Base-by-base conservation (phyloP, 2,329 filamentous ascomycete species). In the Nectriaceae sp. region DNA sequence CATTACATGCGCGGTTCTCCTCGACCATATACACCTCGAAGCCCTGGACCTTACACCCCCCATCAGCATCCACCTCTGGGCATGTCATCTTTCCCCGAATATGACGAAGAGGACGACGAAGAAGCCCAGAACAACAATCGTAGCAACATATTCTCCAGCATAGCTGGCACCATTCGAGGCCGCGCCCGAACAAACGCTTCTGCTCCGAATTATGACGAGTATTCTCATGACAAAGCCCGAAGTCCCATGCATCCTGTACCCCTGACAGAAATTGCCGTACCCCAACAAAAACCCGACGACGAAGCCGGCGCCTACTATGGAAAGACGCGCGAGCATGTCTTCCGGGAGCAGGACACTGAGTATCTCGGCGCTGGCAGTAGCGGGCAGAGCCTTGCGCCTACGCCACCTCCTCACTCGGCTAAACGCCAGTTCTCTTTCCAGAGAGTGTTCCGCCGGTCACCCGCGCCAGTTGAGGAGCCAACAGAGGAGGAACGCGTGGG, bases 371-470 rank as follows among this genome's bases (percentile, higher is more conserved):
- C 75, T 21, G 67, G 68, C 42, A 73, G 66, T 18, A 8, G 15
- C 54, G 72, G 68, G 50, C 70, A 69, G 52, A 70, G 65, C 59
- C 54, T 70, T 5, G 62, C 83, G 2, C 85, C 86, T 0, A 78
- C 81, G 3, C 85, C 85, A 2, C 84, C 84, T 4, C 83, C 78
- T 3, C 82, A 79, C 46, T 74, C 75, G 22, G 82, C 87, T 11
- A 81, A 76, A 56, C 81, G 93, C 51, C 90, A 96, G 65, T 99
- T 97, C 71, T 95, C 89, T 16, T 97, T 97, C 76, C 87, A 92
- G 56, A 90, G 88, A 56, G 84, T 96, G 44, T 94, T 97, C 69
- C 60, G 65, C 45, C 66, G 66, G 29, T 63, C 62, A 18, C 75
- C 75, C 8, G 56, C 60, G 18, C 58, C 52, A n/a, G 42, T 58